Base-by-base conservation (phyloP, 192 early-diverging fungal species). In the Piromyces finnis region DNA sequence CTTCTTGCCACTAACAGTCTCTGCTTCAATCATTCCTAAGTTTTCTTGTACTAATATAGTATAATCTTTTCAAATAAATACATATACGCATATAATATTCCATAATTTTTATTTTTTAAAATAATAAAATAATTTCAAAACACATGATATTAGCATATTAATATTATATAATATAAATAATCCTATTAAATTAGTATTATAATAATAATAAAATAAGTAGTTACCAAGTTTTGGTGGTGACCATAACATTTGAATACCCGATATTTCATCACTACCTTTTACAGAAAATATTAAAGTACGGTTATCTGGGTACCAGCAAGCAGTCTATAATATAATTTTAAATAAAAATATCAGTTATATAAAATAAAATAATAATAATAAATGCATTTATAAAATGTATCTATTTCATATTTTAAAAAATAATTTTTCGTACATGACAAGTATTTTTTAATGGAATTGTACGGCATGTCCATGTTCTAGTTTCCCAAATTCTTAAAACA, bases 261-360 rank as follows among this genome's bases (percentile, higher is more conserved):
- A 68, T 13, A 92, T 79, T 13, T 84, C 77, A 26, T 81, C 79
- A 41, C 87, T 85, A 12, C 83, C 87, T 29, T 83, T 82, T 68
- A 92, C 82, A 11, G 88, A 83, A 80, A 85, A 92, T 28, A 90
- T 87, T 29, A 91, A 41, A 30, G 86, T 90, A 77, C 81, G 78
- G 39, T 88, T 86, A 59, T 91, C 90, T n/a, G 88, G 89, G 16
- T 88, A 86, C 91, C 91, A 92, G 77, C 85, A 86, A 14, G 88
- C 89, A 77, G 87, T 84, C 84, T 90, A 59, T 26, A 22, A 18
- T 78, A 26, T 68, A 68, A n/a, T n/a, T 5, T 22, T 41, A 29
- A 77, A 59, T 51, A 39, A 82, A 29, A 15, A 29, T 77, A 36
- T n/a, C n/a, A n/a, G n/a, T n/a, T n/a, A 29, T 5, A 51, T 51